Conservation (phyloP, 768 basidiomycete genomes). For the Pisolithus sp. region DNA sequence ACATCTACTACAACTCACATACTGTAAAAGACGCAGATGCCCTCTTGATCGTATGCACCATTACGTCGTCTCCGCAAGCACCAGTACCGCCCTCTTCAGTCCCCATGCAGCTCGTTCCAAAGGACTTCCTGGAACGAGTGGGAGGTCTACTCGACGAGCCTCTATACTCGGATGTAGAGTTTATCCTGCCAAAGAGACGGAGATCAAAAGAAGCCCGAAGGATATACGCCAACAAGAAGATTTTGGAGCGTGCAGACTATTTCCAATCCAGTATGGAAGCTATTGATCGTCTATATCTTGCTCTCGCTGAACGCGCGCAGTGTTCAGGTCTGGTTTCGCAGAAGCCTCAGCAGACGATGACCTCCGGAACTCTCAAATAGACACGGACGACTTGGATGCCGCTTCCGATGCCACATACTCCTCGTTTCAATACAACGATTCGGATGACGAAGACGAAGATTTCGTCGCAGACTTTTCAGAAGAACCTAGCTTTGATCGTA, state of each 20-base stretch:
- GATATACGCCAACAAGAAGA: constrained; percentile 64
- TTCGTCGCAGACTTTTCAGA: constrained; percentile 29
- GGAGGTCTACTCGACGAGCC: constrained; percentile 74
- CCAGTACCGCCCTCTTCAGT: constrained; percentile 40
- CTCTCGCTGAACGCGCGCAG: constrained; percentile 28
- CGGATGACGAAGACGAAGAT: constrained; percentile 49
- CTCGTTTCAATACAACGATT: constrained; percentile 38
- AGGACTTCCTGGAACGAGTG: constrained; percentile 60
- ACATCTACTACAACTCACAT: constrained; percentile 53
- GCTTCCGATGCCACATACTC: constrained; percentile 44
- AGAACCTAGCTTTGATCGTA: constrained; percentile 26
- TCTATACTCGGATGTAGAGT: constrained; percentile 80
- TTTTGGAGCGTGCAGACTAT: constrained; percentile 70
- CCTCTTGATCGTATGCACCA: constrained; percentile 72
- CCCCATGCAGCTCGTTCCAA: constrained; percentile 55
- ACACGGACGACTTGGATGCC: constrained; percentile 35
- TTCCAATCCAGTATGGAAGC: constrained; percentile 58
- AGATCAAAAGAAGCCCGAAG: constrained; percentile 31
- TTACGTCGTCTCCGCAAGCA: constrained; percentile 57
- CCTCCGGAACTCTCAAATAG: constrained; percentile 15
- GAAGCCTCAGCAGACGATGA: constrained; percentile 41
- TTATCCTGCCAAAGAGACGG: constrained; percentile 53
- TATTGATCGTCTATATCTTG: neutral
- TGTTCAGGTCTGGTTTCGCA: constrained; percentile 69
- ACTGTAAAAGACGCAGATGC: constrained; percentile 54